Base-by-base conservation (phyloP, 2,329 filamentous ascomycete genomes). In the Exophiala sp. region DNA sequence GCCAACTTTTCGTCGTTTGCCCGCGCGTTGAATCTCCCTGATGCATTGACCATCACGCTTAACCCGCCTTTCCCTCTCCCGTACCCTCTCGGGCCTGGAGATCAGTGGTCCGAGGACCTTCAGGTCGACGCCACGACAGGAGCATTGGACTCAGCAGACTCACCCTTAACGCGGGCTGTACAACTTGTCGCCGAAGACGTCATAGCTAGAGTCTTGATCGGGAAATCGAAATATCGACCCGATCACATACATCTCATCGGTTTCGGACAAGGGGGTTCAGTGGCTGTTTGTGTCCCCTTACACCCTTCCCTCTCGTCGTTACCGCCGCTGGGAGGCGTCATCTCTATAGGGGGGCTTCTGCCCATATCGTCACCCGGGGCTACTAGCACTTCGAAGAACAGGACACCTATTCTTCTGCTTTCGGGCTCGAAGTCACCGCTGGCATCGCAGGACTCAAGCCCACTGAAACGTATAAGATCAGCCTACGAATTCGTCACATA, bases 1-100 rank as follows among this genome's bases (percentile, higher is more conserved):
- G 62, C 65, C 2, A 75, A 85, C 29, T 94, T 93, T 66, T 76
- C 79, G 52, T 70, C 70, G 38, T 85, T 95, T 54, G 86, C 82
- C 16, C 73, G 74, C 49, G 81, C 80, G 58, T 70, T 95, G 53
- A 74, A 77, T 53, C 79, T 95, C 2, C 88, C 88, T 0, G 86
- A 89, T 62, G 89, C 89, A 45, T 77, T 83, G 49, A 81, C 82
- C 61, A 78, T 95, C 46, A 79, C 86, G 5, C 72, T 94, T 35
- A 85, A 85, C 62, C 89, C 83, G 0, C 82, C 85, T 0, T 74
- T 74, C 19, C 78, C 79, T 0, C 72, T 95, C 3, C 85, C 86
- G 1, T 80, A 87, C 46, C 75, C 81, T 39, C 69, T 90, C 3
- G 74, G 81, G 2, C 53, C 53, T 7, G 48, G 50, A 22, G 85